Percentiles rank a stretch among this genome's conserved stretches.
These are phyloP conservation scores for Fusarium sambucinum DNA, from an alignment of 2,329 filamentous ascomycete genomes.

Conservation along the genomic window DNA sequence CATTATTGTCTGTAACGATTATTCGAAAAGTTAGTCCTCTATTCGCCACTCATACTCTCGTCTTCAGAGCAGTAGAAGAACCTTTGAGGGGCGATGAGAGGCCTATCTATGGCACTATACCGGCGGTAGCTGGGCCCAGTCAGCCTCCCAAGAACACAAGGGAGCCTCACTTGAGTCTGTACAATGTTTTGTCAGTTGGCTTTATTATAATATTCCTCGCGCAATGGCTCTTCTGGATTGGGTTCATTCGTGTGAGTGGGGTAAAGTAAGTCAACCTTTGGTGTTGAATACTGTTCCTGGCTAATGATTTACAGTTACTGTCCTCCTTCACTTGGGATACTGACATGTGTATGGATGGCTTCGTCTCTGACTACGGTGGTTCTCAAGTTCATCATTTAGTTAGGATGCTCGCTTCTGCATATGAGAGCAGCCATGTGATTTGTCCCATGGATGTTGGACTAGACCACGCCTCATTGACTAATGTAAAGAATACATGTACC, in stretches of 20 bases:
- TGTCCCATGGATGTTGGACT: no score
- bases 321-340: not conserved
- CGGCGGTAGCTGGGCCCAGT: not conserved
- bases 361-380: not conserved
- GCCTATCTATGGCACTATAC: not conserved
- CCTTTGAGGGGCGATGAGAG: fast-evolving
- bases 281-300: fast-evolving
- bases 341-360: not conserved
- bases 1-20: not conserved
- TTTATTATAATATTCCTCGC: conserved; percentile 5
- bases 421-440: no score
- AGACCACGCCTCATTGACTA: no score
- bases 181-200: not conserved
- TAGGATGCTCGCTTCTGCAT: no score
- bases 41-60: fast-evolving
- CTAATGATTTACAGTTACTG: not conserved
- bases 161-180: not conserved
- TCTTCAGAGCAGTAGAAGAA: no score
- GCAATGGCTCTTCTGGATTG: conserved; percentile 34
- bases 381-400: not conserved
- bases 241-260: conserved; percentile 22
- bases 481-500: no score
- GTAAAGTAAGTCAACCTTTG: not conserved
- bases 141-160: fast-evolving
- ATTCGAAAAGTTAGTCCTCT: not conserved